Base-by-base conservation (phyloP, 805 yeast genomes). In the Monosporozyma siamensis region DNA sequence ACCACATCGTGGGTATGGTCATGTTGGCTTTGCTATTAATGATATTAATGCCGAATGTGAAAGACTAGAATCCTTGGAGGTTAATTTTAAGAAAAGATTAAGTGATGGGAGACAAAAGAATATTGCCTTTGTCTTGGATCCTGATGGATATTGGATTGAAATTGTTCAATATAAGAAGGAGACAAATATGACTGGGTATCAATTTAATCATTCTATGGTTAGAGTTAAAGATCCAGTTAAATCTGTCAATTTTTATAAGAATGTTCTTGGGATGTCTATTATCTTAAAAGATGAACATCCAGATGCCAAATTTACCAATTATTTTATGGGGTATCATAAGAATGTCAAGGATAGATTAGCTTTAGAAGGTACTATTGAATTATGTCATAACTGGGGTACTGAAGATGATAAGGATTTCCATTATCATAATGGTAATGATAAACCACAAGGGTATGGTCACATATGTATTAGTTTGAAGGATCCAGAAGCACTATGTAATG, bases 61-160 rank as follows among this genome's bases (percentile, higher is more conserved):
- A 32, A 61, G 67, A 22, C 69, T 90, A 46, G 74, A 81, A 48
- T 61, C 63, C 1, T 67, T 71, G 37, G 83, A 81, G 17, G 96
- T 82, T 43, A 59, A 65, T 40, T 90, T 90, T 70, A 77, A 89
- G 66, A 92, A 90, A 71, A 84, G 71, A 58, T 69, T 89, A 50
- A 64, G 76, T 30, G 97, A 90, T 59, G 98, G 98, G 29, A 79
- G 96, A 65, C 95, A 86, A 66, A 80, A 79, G 64, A 74, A 87
- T 63, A 89, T 92, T 67, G 97, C 97, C 0, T 92, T 90, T 64
- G 95, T 82, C 6, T 74, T 89, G 52, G 98, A 92, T 57, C 97
- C 97, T 6, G 90, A 90, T 65, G 92, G 92, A 54, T 92, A 92
- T 68, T 90, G 98, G 98, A 75, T 90, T 55, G 98, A 90, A 70